phyloP scores from a whole-genome alignment of 2,329 filamentous ascomycete genomes.

The Lachnellula suecica region DNA sequence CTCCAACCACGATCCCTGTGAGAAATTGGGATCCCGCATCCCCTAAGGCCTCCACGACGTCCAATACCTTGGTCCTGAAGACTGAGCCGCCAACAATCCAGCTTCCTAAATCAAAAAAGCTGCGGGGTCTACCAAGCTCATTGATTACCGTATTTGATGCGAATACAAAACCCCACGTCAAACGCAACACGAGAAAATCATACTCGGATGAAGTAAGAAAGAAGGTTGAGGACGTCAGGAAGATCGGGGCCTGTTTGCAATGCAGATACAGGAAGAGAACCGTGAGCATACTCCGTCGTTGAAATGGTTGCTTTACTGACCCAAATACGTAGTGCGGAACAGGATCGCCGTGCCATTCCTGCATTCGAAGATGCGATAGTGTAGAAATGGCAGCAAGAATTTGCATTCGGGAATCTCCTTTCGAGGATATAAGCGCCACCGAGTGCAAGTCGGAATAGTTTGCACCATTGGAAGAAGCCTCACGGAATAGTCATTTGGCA shows the following conservation, averaged over 20 bases:
- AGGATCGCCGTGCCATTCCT: background rate
- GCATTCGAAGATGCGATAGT: background rate
- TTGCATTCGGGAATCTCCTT: background rate
- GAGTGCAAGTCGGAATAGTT: background rate
- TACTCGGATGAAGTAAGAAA: background rate
- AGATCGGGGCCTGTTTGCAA: background rate
- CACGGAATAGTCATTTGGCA: no score
- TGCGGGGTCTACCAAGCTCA: background rate
- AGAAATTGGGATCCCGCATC: no score
- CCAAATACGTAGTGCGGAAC: background rate
- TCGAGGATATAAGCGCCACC: background rate
- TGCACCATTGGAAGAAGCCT: no score
- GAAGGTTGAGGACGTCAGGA: background rate
- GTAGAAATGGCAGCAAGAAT: background rate
- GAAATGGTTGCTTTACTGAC: background rate
- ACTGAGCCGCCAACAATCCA: background rate
- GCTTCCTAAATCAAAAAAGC: background rate
- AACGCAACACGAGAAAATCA: background rate
- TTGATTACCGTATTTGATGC: background rate
- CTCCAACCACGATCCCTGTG: no score
- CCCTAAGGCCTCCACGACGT: background rate
- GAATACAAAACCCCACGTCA: background rate
- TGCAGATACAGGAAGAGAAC: background rate
- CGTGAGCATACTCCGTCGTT: background rate
- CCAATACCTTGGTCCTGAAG: background rate